Conservation (phyloP, 2,329 filamentous ascomycete species). For the Phialemonium atrogriseum region DNA sequence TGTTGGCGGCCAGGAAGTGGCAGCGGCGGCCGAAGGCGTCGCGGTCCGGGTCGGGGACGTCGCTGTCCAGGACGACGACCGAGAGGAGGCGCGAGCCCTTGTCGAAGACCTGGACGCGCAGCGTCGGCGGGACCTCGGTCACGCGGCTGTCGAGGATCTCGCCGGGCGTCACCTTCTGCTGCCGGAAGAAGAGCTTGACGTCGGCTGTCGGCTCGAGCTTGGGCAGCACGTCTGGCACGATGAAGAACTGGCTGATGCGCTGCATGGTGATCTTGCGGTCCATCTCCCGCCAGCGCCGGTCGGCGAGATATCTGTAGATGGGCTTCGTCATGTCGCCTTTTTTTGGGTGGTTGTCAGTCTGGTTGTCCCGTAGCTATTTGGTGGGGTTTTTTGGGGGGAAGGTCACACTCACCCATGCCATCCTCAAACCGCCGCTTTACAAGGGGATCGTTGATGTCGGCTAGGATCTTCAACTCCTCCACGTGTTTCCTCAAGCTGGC, state of each 20-base stretch:
- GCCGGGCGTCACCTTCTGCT: slow-evolving; percentile 63
- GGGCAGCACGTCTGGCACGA: slow-evolving; percentile 82
- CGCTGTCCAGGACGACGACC: slow-evolving; percentile 78
- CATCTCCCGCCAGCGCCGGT: slow-evolving; percentile 81
- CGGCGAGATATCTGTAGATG: slow-evolving; percentile 85
- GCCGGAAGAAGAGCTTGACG: slow-evolving; percentile 72
- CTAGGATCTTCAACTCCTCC: slow-evolving; percentile 75
- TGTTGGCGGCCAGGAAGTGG: slow-evolving; percentile 73
- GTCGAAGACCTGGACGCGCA: slow-evolving; percentile 81
- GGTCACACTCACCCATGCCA: slow-evolving; percentile 58
- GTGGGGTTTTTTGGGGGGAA: neutral
- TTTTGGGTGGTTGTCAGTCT: neutral
- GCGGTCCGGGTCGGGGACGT: slow-evolving; percentile 71
- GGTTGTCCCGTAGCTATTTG: slow-evolving; percentile 3
- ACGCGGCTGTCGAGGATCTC: slow-evolving; percentile 67
- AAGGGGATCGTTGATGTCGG: slow-evolving; percentile 89
- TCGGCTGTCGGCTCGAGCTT: slow-evolving; percentile 70
- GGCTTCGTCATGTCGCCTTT: slow-evolving; percentile 91
- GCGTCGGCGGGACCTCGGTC: slow-evolving; percentile 64
- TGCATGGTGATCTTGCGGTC: slow-evolving; percentile 73
- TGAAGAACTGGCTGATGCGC: slow-evolving; percentile 76
- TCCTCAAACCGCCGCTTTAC: slow-evolving; percentile 95
- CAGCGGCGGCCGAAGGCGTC: slow-evolving; percentile 75
- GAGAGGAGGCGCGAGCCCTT: slow-evolving; percentile 73
- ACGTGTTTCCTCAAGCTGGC: slow-evolving; percentile 63